Evolutionary conservation across 1,284 basidiomycete genomes (phyloP), one percentile per base, ranked within the genome.

Genomic region (Hortiboletus rubellus): DNA sequence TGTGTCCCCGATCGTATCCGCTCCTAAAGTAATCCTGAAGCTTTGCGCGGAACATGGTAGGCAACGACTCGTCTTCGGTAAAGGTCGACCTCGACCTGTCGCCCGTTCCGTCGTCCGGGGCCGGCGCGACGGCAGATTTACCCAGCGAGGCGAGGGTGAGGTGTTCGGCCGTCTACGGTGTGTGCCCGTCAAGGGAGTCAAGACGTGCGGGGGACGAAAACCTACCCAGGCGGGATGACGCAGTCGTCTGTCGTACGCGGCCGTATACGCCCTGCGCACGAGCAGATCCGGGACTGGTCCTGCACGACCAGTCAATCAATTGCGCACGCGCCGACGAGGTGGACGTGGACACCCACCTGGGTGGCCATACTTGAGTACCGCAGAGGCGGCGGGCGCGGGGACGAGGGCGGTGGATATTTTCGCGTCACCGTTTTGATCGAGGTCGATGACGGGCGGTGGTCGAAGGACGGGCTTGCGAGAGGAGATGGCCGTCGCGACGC

Each of bases 1-100:
- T 98, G 74, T 99, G 96, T 45, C 96, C 97, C 17, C 96, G 86
- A 71, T 98, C 96, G 73, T 98, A 99, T 14, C 96, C 96, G 65
- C 92, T 95, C 58, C 83, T 81, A 74, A 98, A 96, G 72, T 98
- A 96, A 71, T 98, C 94, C 65, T 87, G 80, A 62, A 98, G 77
- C 59, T 84, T 89, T 0, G 96, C 90, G 33, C 96, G 83, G 80
- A 98, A 99, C 53, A 79, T 66, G 48, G 77, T 77, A 0, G 96
- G 96, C 17, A 98, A 76, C 3, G 82, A 81, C 46, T 79, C 78
- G 72, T 99, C 96, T 71, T 99, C 96, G 50, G 79, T 76, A 76
- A 99, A 99, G 1, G 78, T 79, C n/a, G 91, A 94, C 67, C 90
- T 89, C 5, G 80, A 76, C 48, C 94, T 79, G 72, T 96, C 91